These are phyloP conservation scores for Clavaria fumosa DNA, from an alignment of 768 basidiomycete genomes.

Conservation along the genomic window DNA sequence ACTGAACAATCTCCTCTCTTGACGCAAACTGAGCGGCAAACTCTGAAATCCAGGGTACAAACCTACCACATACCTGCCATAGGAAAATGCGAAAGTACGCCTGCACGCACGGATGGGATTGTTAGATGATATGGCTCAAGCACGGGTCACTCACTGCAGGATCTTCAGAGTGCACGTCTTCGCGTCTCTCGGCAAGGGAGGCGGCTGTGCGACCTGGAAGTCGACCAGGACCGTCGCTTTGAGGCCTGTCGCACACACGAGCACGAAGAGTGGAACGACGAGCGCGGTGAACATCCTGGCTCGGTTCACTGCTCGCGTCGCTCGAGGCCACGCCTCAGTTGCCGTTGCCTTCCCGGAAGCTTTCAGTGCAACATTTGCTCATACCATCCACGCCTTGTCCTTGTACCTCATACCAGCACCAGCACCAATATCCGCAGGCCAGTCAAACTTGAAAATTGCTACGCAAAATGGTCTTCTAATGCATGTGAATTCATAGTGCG, in stretches of 20 bases:
- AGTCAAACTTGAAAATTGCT: too few relatives aligned
- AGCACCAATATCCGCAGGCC: too few relatives aligned
- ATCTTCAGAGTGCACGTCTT: constrained; percentile 52
- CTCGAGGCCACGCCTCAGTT: too few relatives aligned
- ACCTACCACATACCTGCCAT: constrained; percentile 34
- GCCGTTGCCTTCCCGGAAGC: too few relatives aligned
- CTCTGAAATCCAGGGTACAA: background rate
- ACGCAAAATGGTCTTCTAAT: too few relatives aligned
- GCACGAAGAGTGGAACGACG: constrained; percentile 6
- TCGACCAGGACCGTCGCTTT: constrained; percentile 34
- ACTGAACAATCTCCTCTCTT: constrained; percentile 51
- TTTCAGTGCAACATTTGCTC: too few relatives aligned
- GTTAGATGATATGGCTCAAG: background rate
- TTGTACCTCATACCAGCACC: too few relatives aligned
- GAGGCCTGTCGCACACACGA: constrained; percentile 14
- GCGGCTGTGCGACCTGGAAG: constrained; percentile 66
- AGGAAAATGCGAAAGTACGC: constrained; percentile 60
- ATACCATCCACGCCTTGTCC: too few relatives aligned
- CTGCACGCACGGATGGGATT: constrained; percentile 21
- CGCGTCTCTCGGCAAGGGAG: constrained; percentile 42
- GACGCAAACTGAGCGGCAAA: constrained; percentile 1
- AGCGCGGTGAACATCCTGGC: background rate
- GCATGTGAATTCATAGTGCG: too few relatives aligned
- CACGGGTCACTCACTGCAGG: constrained; percentile 32
- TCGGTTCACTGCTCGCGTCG: too few relatives aligned